A percentile compares a stretch with the other conserved stretches of the same genome.
Conservation (phyloP, 2,329 filamentous ascomycete genomes). For the Zarea fungicola region DNA sequence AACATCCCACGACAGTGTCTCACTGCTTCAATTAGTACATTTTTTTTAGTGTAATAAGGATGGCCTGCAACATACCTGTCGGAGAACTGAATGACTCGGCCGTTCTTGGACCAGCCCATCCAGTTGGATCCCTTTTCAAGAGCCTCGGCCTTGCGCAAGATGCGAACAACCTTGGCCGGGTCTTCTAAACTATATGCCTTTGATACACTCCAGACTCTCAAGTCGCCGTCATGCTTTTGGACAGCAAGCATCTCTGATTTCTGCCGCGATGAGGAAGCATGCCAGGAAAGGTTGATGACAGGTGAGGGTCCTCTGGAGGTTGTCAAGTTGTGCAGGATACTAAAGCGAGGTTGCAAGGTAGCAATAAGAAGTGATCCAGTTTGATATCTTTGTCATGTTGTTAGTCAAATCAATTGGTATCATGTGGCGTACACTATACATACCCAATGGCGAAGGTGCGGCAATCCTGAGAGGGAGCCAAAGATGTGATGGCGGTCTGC, state of each 20-base stretch:
- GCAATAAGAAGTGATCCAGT: conserved; percentile 93
- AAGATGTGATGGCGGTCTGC: conserved; percentile 88
- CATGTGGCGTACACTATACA: conserved; percentile 22
- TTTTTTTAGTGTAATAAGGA: conserved; percentile 21
- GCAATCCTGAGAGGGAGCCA: conserved; percentile 85
- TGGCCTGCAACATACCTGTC: conserved; percentile 64
- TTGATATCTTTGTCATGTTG: conserved; percentile 61
- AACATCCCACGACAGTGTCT: conserved; percentile 95
- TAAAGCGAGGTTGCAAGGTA: conserved; percentile 84
- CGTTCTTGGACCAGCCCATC: conserved; percentile 98
- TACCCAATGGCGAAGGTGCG: conserved; percentile 95
- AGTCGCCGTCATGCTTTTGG: conserved; percentile 84
- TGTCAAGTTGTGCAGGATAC: conserved; percentile 85
- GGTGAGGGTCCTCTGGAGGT: conserved; percentile 80
- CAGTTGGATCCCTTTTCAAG: conserved; percentile 75
- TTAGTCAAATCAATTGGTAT: conserved; percentile 14
- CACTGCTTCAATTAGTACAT: conserved; percentile 47
- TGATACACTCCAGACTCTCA: conserved; percentile 93
- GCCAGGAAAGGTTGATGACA: conserved; percentile 85
- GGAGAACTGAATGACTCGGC: conserved; percentile 85
- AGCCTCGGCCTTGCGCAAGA: conserved; percentile 75
- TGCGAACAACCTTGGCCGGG: conserved; percentile 80
- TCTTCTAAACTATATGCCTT: conserved; percentile 70
- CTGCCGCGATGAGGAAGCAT: conserved; percentile 90
- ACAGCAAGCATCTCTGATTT: conserved; percentile 97